Conservation (phyloP, 1,139 yeast species). For the Protomyces gravidus region DNA sequence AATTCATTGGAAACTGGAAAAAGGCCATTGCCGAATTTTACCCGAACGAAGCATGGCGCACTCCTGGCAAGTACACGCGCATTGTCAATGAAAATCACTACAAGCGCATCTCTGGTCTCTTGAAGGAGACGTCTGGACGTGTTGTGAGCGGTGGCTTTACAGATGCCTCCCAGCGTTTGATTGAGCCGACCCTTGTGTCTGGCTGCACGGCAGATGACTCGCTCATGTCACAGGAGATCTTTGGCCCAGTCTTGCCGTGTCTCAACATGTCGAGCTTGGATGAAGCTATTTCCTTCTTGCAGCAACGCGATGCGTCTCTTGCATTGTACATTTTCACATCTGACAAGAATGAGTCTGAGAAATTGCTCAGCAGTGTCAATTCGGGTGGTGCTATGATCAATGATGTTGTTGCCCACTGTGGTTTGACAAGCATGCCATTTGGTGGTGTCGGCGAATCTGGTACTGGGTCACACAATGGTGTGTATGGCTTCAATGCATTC, state of each 20-base stretch:
- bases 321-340: conserved; percentile 64
- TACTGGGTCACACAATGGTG: conserved; percentile 66
- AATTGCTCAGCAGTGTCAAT: conserved; percentile 53
- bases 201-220: conserved; percentile 63
- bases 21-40: conserved; percentile 49
- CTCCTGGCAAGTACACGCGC: conserved; percentile 51
- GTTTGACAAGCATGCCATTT: conserved; percentile 69
- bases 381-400: conserved; percentile 73
- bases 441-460: conserved; percentile 92
- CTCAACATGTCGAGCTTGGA: conserved; percentile 52
- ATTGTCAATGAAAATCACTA: conserved; percentile 61
- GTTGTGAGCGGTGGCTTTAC: conserved; percentile 55
- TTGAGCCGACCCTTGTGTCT: conserved; percentile 71
- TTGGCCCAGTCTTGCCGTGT: conserved; percentile 83
- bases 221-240: conserved; percentile 70
- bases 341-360: conserved; percentile 48
- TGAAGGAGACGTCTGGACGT: conserved; percentile 56
- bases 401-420: conserved; percentile 71
- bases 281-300: conserved; percentile 50
- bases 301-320: conserved; percentile 75
- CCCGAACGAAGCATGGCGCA: conserved; percentile 38
- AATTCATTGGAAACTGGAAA: conserved; percentile 50
- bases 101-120: conserved; percentile 47
- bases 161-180: conserved; percentile 47
- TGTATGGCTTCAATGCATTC: conserved; percentile 64